These are phyloP conservation scores for Phtheirospermum japonicum DNA, from an alignment of 257 asterid genomes.

Conservation along the genomic window DNA sequence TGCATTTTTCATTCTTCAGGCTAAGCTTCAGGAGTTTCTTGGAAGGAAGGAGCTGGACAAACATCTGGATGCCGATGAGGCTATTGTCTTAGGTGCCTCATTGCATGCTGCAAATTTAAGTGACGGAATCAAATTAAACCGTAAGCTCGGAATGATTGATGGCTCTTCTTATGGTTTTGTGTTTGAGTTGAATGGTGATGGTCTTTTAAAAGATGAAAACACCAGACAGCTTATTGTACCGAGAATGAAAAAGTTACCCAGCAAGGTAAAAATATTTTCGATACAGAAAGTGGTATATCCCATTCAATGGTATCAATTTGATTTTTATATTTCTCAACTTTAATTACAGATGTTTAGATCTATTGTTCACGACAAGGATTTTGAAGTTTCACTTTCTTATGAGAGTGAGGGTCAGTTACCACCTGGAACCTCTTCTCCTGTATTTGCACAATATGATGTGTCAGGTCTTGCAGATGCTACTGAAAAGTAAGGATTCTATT, in stretches of 20 bases:
- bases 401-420: conserved; percentile 76
- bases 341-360: conserved; percentile 85
- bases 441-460: conserved; percentile 79
- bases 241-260: conserved; percentile 89
- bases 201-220: conserved; percentile 75
- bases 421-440: conserved; percentile 64
- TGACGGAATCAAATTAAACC: conserved; percentile 96
- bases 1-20: conserved; percentile 41
- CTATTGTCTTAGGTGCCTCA: conserved; percentile 92
- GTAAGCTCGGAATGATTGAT: conserved; percentile 97
- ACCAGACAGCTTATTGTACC: conserved; percentile 85
- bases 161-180: conserved; percentile 89
- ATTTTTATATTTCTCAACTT: conserved; percentile 10
- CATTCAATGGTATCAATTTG: conserved; percentile 21
- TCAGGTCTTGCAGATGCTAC: conserved; percentile 79
- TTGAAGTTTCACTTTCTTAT: conserved; percentile 87
- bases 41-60: conserved; percentile 93
- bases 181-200: conserved; percentile 77
- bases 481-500: conserved; percentile 59
- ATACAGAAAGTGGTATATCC: conserved; percentile 17
- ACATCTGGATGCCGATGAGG: conserved; percentile 98
- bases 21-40: conserved; percentile 93
- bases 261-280: conserved; percentile 59
- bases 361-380: conserved; percentile 77
- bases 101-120: conserved; percentile 97